Conservation (phyloP, 495 filamentous ascomycete species). For the Penicillium ochrochloron region DNA sequence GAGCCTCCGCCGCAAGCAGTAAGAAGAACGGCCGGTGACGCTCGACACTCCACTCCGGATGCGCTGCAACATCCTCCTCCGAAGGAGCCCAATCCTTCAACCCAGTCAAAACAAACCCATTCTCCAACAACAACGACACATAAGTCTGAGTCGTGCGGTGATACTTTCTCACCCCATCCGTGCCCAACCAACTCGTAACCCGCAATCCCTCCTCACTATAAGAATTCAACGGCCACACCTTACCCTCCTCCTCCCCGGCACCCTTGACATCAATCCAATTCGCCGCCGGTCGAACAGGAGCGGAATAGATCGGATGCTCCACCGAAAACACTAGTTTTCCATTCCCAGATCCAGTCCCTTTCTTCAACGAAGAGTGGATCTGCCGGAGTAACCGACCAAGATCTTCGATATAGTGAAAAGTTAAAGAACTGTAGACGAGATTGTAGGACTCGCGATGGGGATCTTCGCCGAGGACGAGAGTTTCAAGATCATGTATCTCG, state of each 20-base stretch:
- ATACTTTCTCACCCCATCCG: slow-evolving; percentile 31
- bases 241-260: slow-evolving; percentile 2
- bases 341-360: background rate
- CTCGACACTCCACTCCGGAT: slow-evolving; percentile 25
- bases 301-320: slow-evolving; percentile 32
- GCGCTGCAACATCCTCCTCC: slow-evolving; percentile 16
- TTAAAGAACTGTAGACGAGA: slow-evolving; percentile 30
- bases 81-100: slow-evolving; percentile 31
- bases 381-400: slow-evolving; percentile 18
- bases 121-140: slow-evolving; percentile 24
- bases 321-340: slow-evolving; percentile 27
- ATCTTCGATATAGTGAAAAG: slow-evolving; percentile 33
- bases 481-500: slow-evolving; percentile 13
- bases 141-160: slow-evolving; percentile 35
- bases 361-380: slow-evolving; percentile 19
- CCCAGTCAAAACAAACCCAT: slow-evolving; percentile 27
- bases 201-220: slow-evolving; percentile 30
- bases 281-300: slow-evolving; percentile 20
- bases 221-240: slow-evolving; percentile 29
- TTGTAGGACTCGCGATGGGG: slow-evolving; percentile 15
- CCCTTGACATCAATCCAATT: slow-evolving; percentile 17
- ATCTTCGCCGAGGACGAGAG: slow-evolving; percentile 6
- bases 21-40: slow-evolving; percentile 32
- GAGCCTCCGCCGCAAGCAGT: slow-evolving; percentile 23
- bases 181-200: slow-evolving; percentile 28